A percentile compares a stretch with the other conserved stretches of the same genome.
These are phyloP conservation scores for Alternaria incomplexa DNA, from an alignment of 2,329 filamentous ascomycete genomes.

Conservation along the genomic window DNA sequence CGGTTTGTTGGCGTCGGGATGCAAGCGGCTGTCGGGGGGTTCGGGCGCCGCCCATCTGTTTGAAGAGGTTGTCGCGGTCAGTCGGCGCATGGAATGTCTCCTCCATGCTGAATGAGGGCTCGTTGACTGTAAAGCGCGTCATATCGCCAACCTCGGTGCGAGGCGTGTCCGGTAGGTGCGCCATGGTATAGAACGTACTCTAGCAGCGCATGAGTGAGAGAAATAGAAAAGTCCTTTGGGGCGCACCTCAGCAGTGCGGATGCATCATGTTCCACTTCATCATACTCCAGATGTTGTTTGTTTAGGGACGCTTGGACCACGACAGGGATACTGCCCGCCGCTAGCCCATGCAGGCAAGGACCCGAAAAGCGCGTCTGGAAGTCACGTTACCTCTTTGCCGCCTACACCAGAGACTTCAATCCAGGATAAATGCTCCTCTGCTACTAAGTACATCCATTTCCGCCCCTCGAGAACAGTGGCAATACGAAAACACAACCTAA, in stretches of 20 bases:
- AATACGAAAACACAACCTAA: neutral
- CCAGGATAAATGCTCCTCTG: neutral
- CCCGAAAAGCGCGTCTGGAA: slow-evolving; percentile 19
- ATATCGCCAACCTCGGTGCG: slow-evolving; percentile 83
- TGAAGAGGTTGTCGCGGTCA: slow-evolving; percentile 75
- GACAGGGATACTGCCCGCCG: slow-evolving; percentile 5
- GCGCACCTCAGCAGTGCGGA: slow-evolving; percentile 18
- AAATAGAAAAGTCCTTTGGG: slow-evolving; percentile 20
- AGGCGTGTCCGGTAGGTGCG: slow-evolving; percentile 76
- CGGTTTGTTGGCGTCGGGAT: slow-evolving; percentile 58
- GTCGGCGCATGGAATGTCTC: slow-evolving; percentile 81
- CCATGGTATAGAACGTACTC: slow-evolving; percentile 44
- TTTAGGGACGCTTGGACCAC: slow-evolving; percentile 20
- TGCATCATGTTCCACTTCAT: slow-evolving; percentile 7
- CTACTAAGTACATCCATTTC: neutral
- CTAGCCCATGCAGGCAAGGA: slow-evolving; percentile 20
- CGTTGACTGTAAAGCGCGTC: slow-evolving; percentile 71
- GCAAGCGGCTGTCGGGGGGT: slow-evolving; percentile 80
- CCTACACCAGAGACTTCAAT: slow-evolving; percentile 4
- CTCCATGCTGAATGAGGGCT: slow-evolving; percentile 84
- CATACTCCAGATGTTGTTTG: slow-evolving; percentile 29
- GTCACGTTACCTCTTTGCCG: slow-evolving; percentile 31
- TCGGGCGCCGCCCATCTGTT: slow-evolving; percentile 69
- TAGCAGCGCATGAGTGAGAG: slow-evolving; percentile 40
- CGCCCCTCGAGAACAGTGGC: neutral